Conservation (phyloP, 352 stramenopile species). For the Phytophthora sansomeana region DNA sequence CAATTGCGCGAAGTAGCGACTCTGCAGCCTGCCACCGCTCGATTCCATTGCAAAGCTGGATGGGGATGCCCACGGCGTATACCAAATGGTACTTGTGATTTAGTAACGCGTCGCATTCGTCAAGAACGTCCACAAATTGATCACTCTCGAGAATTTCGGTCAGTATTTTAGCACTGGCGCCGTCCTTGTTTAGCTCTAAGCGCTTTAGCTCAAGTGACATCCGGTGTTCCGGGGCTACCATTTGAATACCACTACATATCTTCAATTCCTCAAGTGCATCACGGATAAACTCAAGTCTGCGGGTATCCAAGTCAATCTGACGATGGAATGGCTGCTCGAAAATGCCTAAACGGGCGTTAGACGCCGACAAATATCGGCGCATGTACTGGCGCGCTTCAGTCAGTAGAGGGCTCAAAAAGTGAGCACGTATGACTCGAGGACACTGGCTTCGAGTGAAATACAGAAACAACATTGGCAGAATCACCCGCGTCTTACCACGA, state of each 20-base stretch:
- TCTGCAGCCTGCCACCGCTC: slow-evolving; percentile 70
- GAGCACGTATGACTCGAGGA: slow-evolving; percentile 50
- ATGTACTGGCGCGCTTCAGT: slow-evolving; percentile 76
- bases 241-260: slow-evolving; percentile 53
- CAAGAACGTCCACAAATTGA: slow-evolving; percentile 82
- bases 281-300: slow-evolving; percentile 38
- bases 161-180: slow-evolving; percentile 18
- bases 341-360: slow-evolving; percentile 48
- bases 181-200: slow-evolving; percentile 17
- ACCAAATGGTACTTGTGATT: slow-evolving; percentile 90
- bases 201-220: slow-evolving; percentile 91
- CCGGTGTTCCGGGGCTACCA: slow-evolving; percentile 88
- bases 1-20: slow-evolving; percentile 45
- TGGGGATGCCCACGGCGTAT: slow-evolving; percentile 75
- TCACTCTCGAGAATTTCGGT: slow-evolving; percentile 56
- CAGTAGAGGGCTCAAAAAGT: slow-evolving; percentile 71
- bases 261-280: slow-evolving; percentile 51
- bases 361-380: slow-evolving; percentile 60
- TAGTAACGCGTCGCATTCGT: slow-evolving; percentile 90
- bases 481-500: slow-evolving; percentile 89
- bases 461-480: slow-evolving; percentile 90
- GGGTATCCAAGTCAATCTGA: slow-evolving; percentile 46
- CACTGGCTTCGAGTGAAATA: slow-evolving; percentile 47
- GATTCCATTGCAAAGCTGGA: slow-evolving; percentile 53
- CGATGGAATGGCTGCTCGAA: slow-evolving; percentile 80